Base-by-base conservation (phyloP, 2,329 filamentous ascomycete species). In the Aspergillus clavatus region DNA sequence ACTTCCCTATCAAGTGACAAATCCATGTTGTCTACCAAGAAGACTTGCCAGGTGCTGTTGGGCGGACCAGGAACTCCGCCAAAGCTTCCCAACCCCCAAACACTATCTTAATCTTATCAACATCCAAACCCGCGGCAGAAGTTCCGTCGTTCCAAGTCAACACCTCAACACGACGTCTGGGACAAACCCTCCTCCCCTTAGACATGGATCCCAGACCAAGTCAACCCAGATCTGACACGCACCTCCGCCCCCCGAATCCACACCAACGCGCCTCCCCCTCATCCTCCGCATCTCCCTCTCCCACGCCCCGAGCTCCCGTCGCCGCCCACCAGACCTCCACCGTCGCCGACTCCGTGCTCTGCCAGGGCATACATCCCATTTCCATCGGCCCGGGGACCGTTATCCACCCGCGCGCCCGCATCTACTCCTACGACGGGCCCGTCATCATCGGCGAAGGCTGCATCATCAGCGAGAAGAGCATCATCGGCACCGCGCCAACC, bases 361-460 rank as follows among this genome's bases (percentile, higher is more conserved):
- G 72, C 52, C 67, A 71, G 45, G 93, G 93, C 52, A 82, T 79
- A 2, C 79, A 94, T 63, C 83, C 82, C 1, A 87, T 98, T 52
- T 84, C 81, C 36, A 82, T 97, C 51, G 84, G 84, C 45, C 77
- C 86, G 19, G 83, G 89, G 60, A 84, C 82, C 3, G 80, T 96
- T 5, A 71, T 98, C n/a, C 91, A 97, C 60, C 90, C 93, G 1
- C 87, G 90, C 39, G 81, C 84, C 12, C 82, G 84, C 50, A 78
- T 96, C 45, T 86, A 89, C 59, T 85, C 91, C 7, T 82, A 82
- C 46, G 77, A 84, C 41, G 89, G 89, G 4, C 84, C 89, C 35
- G 82, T 97, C 54, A 82, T 83, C 22, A 80, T 95, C 48, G 89
- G 90, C 21, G 82, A 87, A 47, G 82, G 85, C 42, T 93, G 87